phyloP scores from a whole-genome alignment of 495 filamentous ascomycete species.

The Cercophora sp. region DNA sequence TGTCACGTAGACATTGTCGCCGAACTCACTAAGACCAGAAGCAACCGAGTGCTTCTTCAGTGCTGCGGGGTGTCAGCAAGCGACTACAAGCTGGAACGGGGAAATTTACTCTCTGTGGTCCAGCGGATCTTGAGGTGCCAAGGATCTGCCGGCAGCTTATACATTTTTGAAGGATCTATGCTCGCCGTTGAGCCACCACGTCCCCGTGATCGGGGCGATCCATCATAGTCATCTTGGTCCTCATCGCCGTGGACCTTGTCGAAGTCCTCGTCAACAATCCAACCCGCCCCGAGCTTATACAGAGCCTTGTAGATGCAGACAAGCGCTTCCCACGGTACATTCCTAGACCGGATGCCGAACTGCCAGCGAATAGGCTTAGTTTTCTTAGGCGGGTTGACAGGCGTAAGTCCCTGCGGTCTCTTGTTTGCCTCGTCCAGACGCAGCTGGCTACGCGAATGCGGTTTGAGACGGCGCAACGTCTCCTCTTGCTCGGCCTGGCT shows the following conservation, averaged over 20 bases:
- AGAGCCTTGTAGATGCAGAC: conserved; percentile 90
- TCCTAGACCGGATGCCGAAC: conserved; percentile 91
- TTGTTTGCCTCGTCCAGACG: conserved; percentile 59
- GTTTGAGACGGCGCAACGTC: conserved; percentile 70
- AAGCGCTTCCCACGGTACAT: conserved; percentile 89
- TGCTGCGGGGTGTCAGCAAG: conserved; percentile 24
- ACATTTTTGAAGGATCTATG: conserved; percentile 42
- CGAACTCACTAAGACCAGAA: conserved; percentile 30
- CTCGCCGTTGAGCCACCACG: conserved; percentile 13
- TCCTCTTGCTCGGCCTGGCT: conserved; percentile 72
- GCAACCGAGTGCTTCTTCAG: conserved; percentile 35
- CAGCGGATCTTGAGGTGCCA: conserved; percentile 95
- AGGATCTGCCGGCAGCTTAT: conserved; percentile 83
- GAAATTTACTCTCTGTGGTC: conserved; percentile 64
- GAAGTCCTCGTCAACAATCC: conserved; percentile 62
- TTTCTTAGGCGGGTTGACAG: conserved; percentile 59
- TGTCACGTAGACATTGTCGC: conserved; percentile 30
- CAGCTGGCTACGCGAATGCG: conserved; percentile 60
- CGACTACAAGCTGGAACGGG: conserved; percentile 1
- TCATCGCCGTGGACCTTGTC: conserved; percentile 35
- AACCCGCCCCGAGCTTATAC: conserved; percentile 78
- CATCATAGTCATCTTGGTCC: conserved; percentile 17
- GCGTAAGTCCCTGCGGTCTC: conserved; percentile 63
- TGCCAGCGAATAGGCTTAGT: conserved; percentile 81
- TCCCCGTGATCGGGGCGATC: conserved; percentile 13